Base-by-base conservation (phyloP, 1,284 basidiomycete genomes). In the Cutaneotrichosporon arboriforme region DNA sequence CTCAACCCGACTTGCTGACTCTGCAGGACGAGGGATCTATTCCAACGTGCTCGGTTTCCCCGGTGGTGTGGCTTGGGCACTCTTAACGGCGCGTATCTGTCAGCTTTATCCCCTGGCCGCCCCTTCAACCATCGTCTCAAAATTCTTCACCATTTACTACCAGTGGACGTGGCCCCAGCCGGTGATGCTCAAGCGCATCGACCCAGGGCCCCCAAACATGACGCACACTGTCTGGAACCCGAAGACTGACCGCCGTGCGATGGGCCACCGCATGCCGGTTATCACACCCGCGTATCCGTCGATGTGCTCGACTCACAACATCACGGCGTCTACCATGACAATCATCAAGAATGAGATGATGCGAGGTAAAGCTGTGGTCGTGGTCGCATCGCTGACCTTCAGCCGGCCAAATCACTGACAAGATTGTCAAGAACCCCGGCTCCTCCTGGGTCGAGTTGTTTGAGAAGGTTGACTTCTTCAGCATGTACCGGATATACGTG, bases 221-320 rank as follows among this genome's bases (percentile, higher is more conserved):
- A 88, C 88, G 65, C 89, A 96, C 56, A 83, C 89, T 60, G 92
- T 98, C 4, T 99, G 96, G 96, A 99, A 99, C 75, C 96, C 96
- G 1, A 91, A 88, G 88, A 77, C 97, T 49, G 97, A 97, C 75
- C 90, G 92, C 1, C 83, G 85, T 58, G 96, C 98, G 75, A 83
- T 90, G 57, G 82, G 87, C 34, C 96, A 99, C 77, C 83, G 91
- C 57, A 98, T 98, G 96, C 96, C 96, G n/a, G 97, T 99, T 70
- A 98, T 99, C 67, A 98, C 96, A 1, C 96, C 96, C 4, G 93
- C 96, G 20, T 99, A 97, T 76, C 96, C 96, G 37, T 88, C 93
- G n/a, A 99, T 99, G 94, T 98, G 94, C 73, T 85, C 94, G 33
- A 98, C 96, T 14, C 96, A 99, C 77, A 98, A 98, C 68, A 92